phyloP scores from a whole-genome alignment of 2,329 filamentous ascomycete species.

The Aotearoamyces nothofagi region DNA sequence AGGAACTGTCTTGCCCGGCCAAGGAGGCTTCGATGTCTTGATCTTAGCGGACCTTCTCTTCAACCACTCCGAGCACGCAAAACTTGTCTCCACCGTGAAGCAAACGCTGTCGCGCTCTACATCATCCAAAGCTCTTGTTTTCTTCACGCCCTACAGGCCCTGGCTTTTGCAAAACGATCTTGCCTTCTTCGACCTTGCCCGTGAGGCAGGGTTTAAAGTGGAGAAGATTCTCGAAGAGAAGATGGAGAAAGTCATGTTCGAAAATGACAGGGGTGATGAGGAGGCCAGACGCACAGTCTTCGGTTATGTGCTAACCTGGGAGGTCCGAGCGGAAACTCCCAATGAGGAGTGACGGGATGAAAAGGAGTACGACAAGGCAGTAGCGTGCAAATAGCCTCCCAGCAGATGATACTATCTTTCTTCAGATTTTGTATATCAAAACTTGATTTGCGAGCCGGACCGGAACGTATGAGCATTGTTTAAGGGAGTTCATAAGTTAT shows the following conservation, averaged over 20 bases:
- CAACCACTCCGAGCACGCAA: constrained; percentile 74
- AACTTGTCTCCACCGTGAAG: constrained; percentile 58
- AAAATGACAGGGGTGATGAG: constrained; percentile 75
- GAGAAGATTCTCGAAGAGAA: constrained; percentile 68
- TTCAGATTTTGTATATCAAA: no score
- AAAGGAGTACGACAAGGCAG: no score
- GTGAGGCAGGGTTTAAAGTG: constrained; percentile 56
- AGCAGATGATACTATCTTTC: no score
- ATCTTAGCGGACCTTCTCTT: constrained; percentile 85
- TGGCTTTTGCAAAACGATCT: constrained; percentile 80
- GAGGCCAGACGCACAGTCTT: constrained; percentile 62
- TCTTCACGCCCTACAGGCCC: constrained; percentile 88
- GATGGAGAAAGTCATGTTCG: constrained; percentile 80
- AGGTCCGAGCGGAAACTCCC: no score
- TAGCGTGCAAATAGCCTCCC: no score
- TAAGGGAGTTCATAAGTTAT: no score
- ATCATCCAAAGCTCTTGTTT: constrained; percentile 50
- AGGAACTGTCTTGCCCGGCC: no score
- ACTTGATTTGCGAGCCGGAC: no score
- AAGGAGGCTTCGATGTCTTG: constrained; percentile 59
- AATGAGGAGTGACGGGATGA: no score
- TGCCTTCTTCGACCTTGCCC: constrained; percentile 68
- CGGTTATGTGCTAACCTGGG: constrained; percentile 18
- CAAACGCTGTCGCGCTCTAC: constrained; percentile 39
- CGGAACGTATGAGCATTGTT: no score